These are phyloP conservation scores for Salvia sclarea DNA, from an alignment of 305 asterid genomes.

Conservation along the genomic window DNA sequence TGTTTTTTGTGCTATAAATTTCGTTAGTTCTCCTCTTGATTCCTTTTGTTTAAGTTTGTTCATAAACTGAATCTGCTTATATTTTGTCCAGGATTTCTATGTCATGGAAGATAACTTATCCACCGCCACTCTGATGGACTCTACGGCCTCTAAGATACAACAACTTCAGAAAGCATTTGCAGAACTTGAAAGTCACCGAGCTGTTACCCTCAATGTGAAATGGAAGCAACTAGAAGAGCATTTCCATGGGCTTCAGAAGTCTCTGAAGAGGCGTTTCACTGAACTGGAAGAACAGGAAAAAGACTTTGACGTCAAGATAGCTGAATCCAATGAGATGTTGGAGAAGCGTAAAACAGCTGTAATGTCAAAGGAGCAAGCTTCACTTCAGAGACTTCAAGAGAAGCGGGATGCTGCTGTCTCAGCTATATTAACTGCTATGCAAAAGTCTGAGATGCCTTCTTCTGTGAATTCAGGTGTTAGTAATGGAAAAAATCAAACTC, in stretches of 20 bases:
- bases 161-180: slow-evolving; percentile 97
- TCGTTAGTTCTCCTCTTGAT: not conserved
- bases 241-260: slow-evolving; percentile 89
- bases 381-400: slow-evolving; percentile 82
- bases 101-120: slow-evolving; percentile 73
- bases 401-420: slow-evolving; percentile 92
- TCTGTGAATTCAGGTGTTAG: slow-evolving; percentile 40
- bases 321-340: slow-evolving; percentile 60
- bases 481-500: slow-evolving; percentile 43
- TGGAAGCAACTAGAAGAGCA: slow-evolving; percentile 98
- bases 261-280: slow-evolving; percentile 89
- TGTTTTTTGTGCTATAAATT: not conserved
- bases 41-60: not conserved
- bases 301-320: slow-evolving; percentile 70
- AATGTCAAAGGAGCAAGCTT: slow-evolving; percentile 69
- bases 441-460: slow-evolving; percentile 45
- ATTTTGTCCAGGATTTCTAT: slow-evolving; percentile 44
- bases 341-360: slow-evolving; percentile 81
- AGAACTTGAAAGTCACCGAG: slow-evolving; percentile 92
- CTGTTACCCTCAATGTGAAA: slow-evolving; percentile 76
- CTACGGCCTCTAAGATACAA: slow-evolving; percentile 82
- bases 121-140: slow-evolving; percentile 61
- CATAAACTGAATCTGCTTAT: slow-evolving; percentile 22
- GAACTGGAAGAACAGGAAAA: slow-evolving; percentile 91
- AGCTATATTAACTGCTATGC: slow-evolving; percentile 69